Base-by-base conservation (phyloP, 2,329 filamentous ascomycete species). In the Nigrospora osmanthi region DNA sequence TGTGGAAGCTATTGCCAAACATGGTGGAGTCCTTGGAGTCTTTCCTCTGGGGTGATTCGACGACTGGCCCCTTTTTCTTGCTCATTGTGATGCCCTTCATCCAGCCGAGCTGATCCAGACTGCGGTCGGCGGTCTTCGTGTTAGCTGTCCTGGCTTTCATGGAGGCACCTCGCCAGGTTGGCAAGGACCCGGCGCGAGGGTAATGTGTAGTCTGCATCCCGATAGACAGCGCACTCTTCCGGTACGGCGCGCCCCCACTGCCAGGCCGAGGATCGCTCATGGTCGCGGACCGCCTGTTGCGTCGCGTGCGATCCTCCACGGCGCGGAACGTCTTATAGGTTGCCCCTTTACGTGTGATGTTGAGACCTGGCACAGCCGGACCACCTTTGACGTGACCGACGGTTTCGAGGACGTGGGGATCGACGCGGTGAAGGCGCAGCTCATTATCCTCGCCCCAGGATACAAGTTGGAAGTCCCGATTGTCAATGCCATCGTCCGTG, bases 391-490 rank as follows among this genome's bases (percentile, higher is more conserved):
- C 71, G 59, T 87, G 86, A 3, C 87, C 88, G 14, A 94, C 83
- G 2, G 77, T 72, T 47, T 78, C 71, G 1, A 93, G 69, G 30
- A 82, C 70, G 23, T 80, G 69, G 1, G 79, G 68, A 35, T 87
- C 77, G 16, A 89, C 76, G 40, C 81, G 82, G 58, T 95, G 87
- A 28, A 96, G 72, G 40, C 86, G 83, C 30, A 96, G 71, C 56
- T 89, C 80, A 52, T 85, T 86, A 61, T 96, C 91, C 40, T 87
- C 83, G 23, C 89, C 89, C 90, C 90, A 96, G 0, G 90, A 90
- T 0, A 96, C 87, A 15, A 96, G 73, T 62, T 96, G 90, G 51
- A 95, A 96, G 43, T 96, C 90, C 54, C 91, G 80, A 49, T 89
- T 73, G 56, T 96, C 90, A 38, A 85, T 66, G n/a, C 78, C 76